phyloP scores from a whole-genome alignment of 495 filamentous ascomycete genomes.

The Podospora pseudoanserina region DNA sequence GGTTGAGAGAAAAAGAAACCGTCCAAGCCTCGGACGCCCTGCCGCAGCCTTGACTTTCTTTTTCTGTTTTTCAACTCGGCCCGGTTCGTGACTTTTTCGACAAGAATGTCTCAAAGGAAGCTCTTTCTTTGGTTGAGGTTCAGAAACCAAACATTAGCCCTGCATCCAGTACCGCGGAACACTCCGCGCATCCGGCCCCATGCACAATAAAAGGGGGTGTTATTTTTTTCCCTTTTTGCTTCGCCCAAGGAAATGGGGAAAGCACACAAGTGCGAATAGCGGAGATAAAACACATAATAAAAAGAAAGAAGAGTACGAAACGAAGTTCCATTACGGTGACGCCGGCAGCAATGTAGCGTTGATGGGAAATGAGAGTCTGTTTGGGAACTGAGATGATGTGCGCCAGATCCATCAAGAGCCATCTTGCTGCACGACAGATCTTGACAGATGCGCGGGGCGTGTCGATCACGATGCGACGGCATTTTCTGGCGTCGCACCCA shows the following conservation, averaged over 20 bases:
- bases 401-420: conserved; percentile 2
- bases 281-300: background rate
- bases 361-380: conserved; percentile 1
- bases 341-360: background rate
- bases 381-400: conserved; percentile 9
- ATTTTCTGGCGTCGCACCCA: conserved; percentile 20
- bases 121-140: conserved; percentile 3
- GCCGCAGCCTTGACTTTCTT: background rate
- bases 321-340: background rate
- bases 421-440: conserved; percentile 36
- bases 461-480: conserved; percentile 36
- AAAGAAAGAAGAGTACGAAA: background rate
- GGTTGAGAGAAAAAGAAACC: background rate
- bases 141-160: background rate
- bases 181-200: background rate
- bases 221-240: background rate
- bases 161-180: conserved; percentile 8
- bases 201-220: background rate
- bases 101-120: conserved; percentile 13
- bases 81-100: conserved; percentile 18
- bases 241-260: background rate
- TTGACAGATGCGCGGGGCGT: conserved; percentile 33
- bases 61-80: conserved; percentile 24
- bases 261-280: too few relatives aligned
- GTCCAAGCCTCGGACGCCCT: background rate